These are phyloP conservation scores for Cymbomonas tetramitiformis DNA, from an alignment of 139 green algal genomes.

Conservation along the genomic window DNA sequence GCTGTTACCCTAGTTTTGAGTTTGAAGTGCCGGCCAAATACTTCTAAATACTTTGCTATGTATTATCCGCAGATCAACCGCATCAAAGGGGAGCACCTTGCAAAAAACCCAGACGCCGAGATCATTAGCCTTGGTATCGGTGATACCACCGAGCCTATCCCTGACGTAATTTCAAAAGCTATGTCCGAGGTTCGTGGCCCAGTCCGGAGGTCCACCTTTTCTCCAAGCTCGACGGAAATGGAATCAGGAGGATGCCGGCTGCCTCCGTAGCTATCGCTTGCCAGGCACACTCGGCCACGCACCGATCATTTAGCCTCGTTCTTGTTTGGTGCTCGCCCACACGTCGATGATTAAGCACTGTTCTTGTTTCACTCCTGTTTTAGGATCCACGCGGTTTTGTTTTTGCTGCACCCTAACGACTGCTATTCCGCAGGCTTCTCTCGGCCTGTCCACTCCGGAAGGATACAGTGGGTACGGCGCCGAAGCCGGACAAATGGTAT, in stretches of 20 bases:
- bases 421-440: too few species aligned
- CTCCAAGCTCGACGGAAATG: slow-evolving; percentile 82
- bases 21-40: not conserved
- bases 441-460: too few species aligned
- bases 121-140: slow-evolving; percentile 95
- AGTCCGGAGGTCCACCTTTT: slow-evolving; percentile 64
- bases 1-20: slow-evolving; percentile 2
- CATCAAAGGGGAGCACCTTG: slow-evolving; percentile 74
- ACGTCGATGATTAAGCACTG: too few species aligned
- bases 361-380: too few species aligned
- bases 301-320: too few species aligned
- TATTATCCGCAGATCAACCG: slow-evolving; percentile 78
- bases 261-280: too few species aligned
- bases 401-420: too few species aligned
- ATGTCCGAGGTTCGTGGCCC: slow-evolving; percentile 38
- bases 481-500: slow-evolving; percentile 71
- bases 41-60: not conserved
- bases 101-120: slow-evolving; percentile 79
- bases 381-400: too few species aligned
- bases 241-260: too few species aligned
- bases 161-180: slow-evolving; percentile 9
- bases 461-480: slow-evolving; percentile 96
- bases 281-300: too few species aligned
- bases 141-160: slow-evolving; percentile 96
- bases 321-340: too few species aligned